A percentile compares a stretch with the other conserved stretches of the same genome.
These are phyloP conservation scores for Ceratobasidium sp. DNA, from an alignment of 1,284 basidiomycete genomes.

Conservation along the genomic window DNA sequence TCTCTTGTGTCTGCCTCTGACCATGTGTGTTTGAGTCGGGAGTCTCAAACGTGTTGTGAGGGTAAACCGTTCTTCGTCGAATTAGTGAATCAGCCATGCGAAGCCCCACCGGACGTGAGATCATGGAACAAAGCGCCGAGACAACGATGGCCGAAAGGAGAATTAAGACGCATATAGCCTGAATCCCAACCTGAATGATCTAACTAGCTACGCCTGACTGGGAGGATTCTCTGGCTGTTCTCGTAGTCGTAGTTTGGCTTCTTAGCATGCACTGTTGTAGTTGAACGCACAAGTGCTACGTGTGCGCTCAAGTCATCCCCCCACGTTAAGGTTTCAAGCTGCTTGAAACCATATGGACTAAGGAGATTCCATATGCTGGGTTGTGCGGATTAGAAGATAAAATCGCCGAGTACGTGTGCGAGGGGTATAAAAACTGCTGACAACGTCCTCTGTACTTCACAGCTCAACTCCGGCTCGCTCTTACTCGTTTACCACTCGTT, in stretches of 20 bases:
- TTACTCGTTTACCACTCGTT: not conserved
- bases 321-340: not conserved
- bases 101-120: not conserved
- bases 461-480: not conserved
- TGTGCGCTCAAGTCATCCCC: not conserved
- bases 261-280: not conserved
- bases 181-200: not conserved
- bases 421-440: constrained; percentile 1
- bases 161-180: not conserved
- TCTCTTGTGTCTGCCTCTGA: not conserved
- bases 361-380: not conserved
- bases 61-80: too few relatives aligned
- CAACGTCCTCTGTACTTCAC: not conserved
- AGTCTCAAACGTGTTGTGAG: constrained; percentile 4
- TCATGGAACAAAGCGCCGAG: constrained; percentile 2
- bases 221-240: not conserved
- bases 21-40: not conserved
- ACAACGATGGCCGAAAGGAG: not conserved
- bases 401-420: not conserved
- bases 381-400: not conserved
- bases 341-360: not conserved
- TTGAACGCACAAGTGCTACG: not conserved
- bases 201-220: not conserved
- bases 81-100: not conserved
- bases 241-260: not conserved